Evolutionary conservation across 2,329 filamentous ascomycete species (phyloP).

Genomic region (Stylonectria norvegica): DNA sequence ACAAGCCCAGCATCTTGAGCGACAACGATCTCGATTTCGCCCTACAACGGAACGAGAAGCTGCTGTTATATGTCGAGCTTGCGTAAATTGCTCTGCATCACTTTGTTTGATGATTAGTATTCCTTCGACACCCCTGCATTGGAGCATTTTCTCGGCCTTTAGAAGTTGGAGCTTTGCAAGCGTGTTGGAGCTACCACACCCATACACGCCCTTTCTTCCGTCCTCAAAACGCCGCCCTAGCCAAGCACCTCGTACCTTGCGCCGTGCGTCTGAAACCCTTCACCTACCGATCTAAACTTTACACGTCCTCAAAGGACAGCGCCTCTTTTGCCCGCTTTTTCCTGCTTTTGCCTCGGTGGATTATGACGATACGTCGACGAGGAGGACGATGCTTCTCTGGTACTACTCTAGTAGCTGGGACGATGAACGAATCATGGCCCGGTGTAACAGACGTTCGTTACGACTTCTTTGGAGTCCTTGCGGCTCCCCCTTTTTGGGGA

Average conservation of each 20-base stretch:
- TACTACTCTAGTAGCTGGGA: conserved; percentile 30
- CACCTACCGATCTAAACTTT: conserved; percentile 17
- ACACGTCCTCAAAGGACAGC: conserved; percentile 18
- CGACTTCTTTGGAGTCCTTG: conserved; percentile 14
- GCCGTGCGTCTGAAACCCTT: conserved; percentile 11
- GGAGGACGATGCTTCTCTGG: conserved; percentile 26
- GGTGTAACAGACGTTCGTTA: conserved; percentile 25
- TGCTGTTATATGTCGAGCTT: conserved; percentile 69
- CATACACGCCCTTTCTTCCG: conserved; percentile 7
- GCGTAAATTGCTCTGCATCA: conserved; percentile 38
- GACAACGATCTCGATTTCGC: conserved; percentile 80
- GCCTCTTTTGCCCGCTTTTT: conserved; percentile 8
- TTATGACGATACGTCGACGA: conserved; percentile 26
- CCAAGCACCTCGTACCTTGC: conserved; percentile 10
- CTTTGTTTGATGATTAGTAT: conserved; percentile 7
- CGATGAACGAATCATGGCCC: conserved; percentile 20
- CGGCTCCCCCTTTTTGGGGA: conserved; percentile 13
- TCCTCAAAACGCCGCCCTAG: conserved; percentile 6
- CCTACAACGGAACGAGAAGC: conserved; percentile 79
- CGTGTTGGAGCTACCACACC: conserved; percentile 5
- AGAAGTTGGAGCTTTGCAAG: conserved; percentile 3
- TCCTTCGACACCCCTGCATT: conserved; percentile 22
- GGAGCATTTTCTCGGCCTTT: conserved; percentile 4
- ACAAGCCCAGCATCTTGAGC: conserved; percentile 70
- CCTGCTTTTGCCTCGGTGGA: conserved; percentile 10